Evolutionary conservation across 2,329 filamentous ascomycete genomes (phyloP).

Genomic region (Hymenoscyphus occultus): DNA sequence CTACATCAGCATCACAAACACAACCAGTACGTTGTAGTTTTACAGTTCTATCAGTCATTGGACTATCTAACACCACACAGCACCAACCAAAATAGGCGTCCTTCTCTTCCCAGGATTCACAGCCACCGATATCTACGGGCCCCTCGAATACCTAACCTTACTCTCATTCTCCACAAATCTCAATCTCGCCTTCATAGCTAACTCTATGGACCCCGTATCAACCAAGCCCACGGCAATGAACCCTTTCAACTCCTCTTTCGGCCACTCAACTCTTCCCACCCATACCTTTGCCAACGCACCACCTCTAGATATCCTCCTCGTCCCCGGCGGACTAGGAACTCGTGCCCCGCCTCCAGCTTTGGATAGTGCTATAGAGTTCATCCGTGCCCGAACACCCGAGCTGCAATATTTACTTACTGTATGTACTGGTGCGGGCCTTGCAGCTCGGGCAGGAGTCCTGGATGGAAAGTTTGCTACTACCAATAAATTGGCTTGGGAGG

Average conservation of each 20-base stretch:
- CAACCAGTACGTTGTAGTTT: neutral
- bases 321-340: conserved; percentile 60
- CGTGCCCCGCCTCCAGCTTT: conserved; percentile 36
- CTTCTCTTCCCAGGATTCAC: conserved; percentile 40
- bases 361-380: conserved; percentile 43
- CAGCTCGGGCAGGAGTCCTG: conserved; percentile 57
- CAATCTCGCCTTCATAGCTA: conserved; percentile 31
- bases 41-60: too few relatives aligned
- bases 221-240: conserved; percentile 17
- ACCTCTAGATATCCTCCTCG: conserved; percentile 45
- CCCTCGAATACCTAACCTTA: conserved; percentile 33
- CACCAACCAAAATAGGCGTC: conserved; percentile 39
- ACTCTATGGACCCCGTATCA: conserved; percentile 28
- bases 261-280: conserved; percentile 16
- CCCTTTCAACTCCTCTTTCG: conserved; percentile 22
- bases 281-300: conserved; percentile 24
- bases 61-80: neutral
- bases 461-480: conserved; percentile 61
- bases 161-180: conserved; percentile 24
- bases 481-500: conserved; percentile 55
- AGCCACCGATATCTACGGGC: conserved; percentile 36
- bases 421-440: conserved; percentile 61
- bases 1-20: neutral
- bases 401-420: conserved; percentile 60
- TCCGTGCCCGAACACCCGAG: conserved; percentile 44